Percentiles rank a stretch among this genome's conserved stretches.
These are phyloP conservation scores for Teratosphaeria zuluensis DNA, from an alignment of 2,329 filamentous ascomycete species.

Conservation along the genomic window DNA sequence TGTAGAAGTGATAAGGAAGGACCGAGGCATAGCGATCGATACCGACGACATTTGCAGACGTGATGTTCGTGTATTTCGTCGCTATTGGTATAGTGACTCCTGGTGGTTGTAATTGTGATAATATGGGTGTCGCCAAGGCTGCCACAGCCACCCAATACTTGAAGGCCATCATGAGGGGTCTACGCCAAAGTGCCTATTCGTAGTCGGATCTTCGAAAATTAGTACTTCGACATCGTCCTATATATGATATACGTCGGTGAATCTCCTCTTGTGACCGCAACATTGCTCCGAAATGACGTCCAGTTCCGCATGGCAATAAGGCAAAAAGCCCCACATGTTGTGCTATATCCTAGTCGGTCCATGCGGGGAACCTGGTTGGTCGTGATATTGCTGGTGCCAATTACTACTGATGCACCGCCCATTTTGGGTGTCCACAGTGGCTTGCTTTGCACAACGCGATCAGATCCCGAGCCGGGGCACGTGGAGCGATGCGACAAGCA, in stretches of 20 bases:
- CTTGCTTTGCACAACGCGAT: neutral
- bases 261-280: neutral
- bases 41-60: slow-evolving; percentile 31
- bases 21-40: slow-evolving; percentile 30
- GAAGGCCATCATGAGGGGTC: neutral
- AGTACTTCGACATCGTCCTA: too few species aligned
- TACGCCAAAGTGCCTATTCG: neutral
- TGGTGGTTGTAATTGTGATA: neutral
- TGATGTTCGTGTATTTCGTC: slow-evolving; percentile 15
- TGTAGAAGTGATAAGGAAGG: slow-evolving; percentile 31
- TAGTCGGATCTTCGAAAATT: too few species aligned
- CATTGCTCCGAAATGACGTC: neutral
- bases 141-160: neutral
- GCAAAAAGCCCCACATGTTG: neutral
- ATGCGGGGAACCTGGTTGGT: neutral
- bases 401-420: too few species aligned
- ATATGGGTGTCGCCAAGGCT: neutral
- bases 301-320: neutral
- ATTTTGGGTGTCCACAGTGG: too few species aligned
- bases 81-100: neutral
- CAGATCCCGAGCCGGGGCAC: neutral
- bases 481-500: too few species aligned
- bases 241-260: too few species aligned
- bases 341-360: neutral
- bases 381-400: neutral